These are phyloP conservation scores for Penicillium tannophilum DNA, from an alignment of 495 filamentous ascomycete genomes.

Conservation along the genomic window DNA sequence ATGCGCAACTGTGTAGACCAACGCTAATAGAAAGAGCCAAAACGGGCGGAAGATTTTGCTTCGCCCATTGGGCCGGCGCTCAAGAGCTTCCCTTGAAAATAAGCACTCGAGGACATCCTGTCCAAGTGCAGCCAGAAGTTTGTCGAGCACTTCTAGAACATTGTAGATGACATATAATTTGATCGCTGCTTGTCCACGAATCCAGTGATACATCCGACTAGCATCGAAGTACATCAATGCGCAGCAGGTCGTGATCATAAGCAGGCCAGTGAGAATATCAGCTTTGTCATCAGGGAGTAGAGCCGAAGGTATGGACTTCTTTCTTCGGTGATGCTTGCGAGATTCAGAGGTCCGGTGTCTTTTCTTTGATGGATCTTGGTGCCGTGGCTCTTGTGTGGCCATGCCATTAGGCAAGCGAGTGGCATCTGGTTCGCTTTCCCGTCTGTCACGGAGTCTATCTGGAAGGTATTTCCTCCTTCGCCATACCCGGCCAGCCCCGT, in stretches of 20 bases:
- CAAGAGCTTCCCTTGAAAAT: conserved; percentile 88
- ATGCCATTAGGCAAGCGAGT: conserved; percentile 20
- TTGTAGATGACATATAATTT: conserved; percentile 99
- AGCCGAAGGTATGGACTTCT: conserved; percentile 80
- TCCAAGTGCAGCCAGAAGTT: conserved; percentile 84
- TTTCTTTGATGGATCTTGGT: conserved; percentile 27
- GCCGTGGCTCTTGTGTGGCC: conserved; percentile 26
- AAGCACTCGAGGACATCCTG: conserved; percentile 97
- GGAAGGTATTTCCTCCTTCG: conserved; percentile 51
- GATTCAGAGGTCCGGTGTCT: conserved; percentile 37
- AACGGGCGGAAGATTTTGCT: conserved; percentile 91
- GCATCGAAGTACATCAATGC: conserved; percentile 92
- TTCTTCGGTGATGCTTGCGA: conserved; percentile 63
- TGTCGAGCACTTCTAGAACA: conserved; percentile 85
- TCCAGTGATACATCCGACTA: conserved; percentile 97
- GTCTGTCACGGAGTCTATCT: conserved; percentile 20
- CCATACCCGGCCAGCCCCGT: conserved; percentile 78
- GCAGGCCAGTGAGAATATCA: conserved; percentile 84
- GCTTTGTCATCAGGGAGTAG: conserved; percentile 89
- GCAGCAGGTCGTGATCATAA: conserved; percentile 81
- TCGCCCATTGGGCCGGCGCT: conserved; percentile 81
- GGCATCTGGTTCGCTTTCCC: conserved; percentile 29
- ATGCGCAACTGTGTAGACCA: conserved; percentile 86
- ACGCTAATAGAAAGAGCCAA: conserved; percentile 84
- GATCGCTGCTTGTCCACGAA: conserved; percentile 92